Percentiles rank a stretch among this genome's conserved stretches.
phyloP scores from a whole-genome alignment of 2,329 filamentous ascomycete genomes.

The Aspergillus pseudonomiae region DNA sequence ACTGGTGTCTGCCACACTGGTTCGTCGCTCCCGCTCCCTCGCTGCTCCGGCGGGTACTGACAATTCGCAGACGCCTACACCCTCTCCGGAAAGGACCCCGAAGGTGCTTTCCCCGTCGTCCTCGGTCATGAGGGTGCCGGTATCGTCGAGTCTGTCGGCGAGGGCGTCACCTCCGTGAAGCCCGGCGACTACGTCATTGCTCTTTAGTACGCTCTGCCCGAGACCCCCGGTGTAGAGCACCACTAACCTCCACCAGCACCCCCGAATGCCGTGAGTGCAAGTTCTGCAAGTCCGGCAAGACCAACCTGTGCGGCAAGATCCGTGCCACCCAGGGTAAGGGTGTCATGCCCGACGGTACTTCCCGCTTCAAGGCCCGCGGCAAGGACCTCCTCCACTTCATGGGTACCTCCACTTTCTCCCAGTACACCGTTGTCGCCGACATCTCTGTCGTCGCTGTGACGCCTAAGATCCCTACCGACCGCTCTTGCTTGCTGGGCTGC shows the following conservation, averaged over 20 bases:
- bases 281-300: conserved; percentile 99
- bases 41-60: neutral
- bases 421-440: conserved; percentile 98
- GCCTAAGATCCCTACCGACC: conserved; percentile 88
- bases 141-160: conserved; percentile 89
- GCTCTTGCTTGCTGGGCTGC: conserved; percentile 92
- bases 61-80: conserved; percentile 77
- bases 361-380: conserved; percentile 91
- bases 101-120: conserved; percentile 88
- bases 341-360: conserved; percentile 95
- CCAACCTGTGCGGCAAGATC: conserved; percentile 98
- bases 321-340: conserved; percentile 93
- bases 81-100: conserved; percentile 92
- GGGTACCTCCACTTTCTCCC: conserved; percentile 97
- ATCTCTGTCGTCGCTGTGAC: conserved; percentile 97
- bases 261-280: conserved; percentile 98
- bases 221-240: neutral
- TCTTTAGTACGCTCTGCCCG: conserved; percentile 67
- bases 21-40: conserved; percentile 39
- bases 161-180: conserved; percentile 94
- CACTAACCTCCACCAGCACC: conserved; percentile 62
- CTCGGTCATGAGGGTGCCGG: conserved; percentile 90
- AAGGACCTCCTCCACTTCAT: conserved; percentile 98
- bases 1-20: conserved; percentile 98
- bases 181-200: conserved; percentile 87